These are phyloP conservation scores for Thermomyces lanuginosus DNA, from an alignment of 2,329 filamentous ascomycete genomes.

Conservation along the genomic window DNA sequence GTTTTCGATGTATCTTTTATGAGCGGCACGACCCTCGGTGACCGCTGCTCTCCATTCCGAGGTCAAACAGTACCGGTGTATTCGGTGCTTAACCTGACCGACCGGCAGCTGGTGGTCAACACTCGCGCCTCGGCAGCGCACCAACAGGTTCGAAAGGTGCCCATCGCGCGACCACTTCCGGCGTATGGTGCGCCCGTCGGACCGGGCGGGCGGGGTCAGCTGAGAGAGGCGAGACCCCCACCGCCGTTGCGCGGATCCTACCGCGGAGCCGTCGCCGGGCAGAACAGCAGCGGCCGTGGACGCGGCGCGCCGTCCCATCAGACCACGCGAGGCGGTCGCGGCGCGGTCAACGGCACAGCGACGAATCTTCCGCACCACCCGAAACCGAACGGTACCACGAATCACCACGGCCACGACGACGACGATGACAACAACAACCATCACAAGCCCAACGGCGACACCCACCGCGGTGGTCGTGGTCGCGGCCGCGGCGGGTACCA, in stretches of 20 bases:
- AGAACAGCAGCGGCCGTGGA: constrained; percentile 21
- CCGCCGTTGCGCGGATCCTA: constrained; percentile 43
- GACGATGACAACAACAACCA: constrained; percentile 5
- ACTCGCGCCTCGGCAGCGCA: constrained; percentile 26
- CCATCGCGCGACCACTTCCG: constrained; percentile 36
- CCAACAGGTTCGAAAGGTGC: constrained; percentile 40
- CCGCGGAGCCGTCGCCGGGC: constrained; percentile 39
- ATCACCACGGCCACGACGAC: background rate
- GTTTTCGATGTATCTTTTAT: constrained; percentile 93
- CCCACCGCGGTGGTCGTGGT: constrained; percentile 21
- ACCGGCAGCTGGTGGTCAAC: constrained; percentile 58
- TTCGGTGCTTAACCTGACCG: constrained; percentile 74
- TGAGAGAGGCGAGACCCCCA: constrained; percentile 39
- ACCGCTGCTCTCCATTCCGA: constrained; percentile 80
- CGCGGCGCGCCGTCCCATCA: constrained; percentile 1
- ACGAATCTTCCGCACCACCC: constrained; percentile 18
- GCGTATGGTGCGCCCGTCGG: constrained; percentile 42
- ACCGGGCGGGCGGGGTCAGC: constrained; percentile 44
- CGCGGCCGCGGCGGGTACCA: constrained; percentile 20
- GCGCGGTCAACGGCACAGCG: constrained; percentile 12
- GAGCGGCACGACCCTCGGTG: constrained; percentile 84
- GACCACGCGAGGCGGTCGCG: constrained; percentile 20
- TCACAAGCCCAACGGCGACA: constrained; percentile 10
- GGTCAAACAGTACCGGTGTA: constrained; percentile 79
- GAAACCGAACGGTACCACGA: constrained; percentile 10